These are phyloP conservation scores for Cylindrodendrum hubeiense DNA, from an alignment of 2,329 filamentous ascomycete genomes.

Conservation along the genomic window DNA sequence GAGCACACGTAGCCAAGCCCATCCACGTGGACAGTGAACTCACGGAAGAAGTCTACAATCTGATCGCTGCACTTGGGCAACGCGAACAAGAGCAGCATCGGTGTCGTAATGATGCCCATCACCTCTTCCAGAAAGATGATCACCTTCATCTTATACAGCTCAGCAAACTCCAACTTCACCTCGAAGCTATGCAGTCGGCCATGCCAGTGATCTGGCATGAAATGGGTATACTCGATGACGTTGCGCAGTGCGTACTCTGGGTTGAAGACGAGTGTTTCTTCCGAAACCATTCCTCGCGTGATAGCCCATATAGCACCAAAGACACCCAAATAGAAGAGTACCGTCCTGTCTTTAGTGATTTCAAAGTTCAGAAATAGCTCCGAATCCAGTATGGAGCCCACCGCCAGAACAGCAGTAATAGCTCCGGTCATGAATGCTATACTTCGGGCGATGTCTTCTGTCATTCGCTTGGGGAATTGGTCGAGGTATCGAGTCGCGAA, in stretches of 20 bases:
- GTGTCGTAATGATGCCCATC: constrained; percentile 90
- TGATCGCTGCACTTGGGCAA: constrained; percentile 91
- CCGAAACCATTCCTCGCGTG: constrained; percentile 85
- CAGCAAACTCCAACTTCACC: constrained; percentile 89
- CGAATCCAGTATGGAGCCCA: constrained; percentile 88
- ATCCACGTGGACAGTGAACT: constrained; percentile 97
- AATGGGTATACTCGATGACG: constrained; percentile 94
- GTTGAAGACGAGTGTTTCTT: constrained; percentile 91
- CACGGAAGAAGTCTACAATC: constrained; percentile 96
- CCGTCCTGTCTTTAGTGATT: constrained; percentile 87
- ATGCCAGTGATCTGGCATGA: constrained; percentile 90
- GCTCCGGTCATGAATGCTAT: constrained; percentile 90
- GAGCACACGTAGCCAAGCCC: constrained; percentile 96
- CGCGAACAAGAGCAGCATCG: constrained; percentile 87
- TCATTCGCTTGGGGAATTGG: constrained; percentile 96
- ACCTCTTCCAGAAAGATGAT: constrained; percentile 94
- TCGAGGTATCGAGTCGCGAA: constrained; percentile 94
- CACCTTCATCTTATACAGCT: constrained; percentile 91
- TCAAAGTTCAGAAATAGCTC: constrained; percentile 94
- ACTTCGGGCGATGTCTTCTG: constrained; percentile 85
- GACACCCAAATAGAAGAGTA: constrained; percentile 89
- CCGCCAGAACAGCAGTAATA: constrained; percentile 84
- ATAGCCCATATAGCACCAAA: constrained; percentile 87
- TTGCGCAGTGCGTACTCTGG: constrained; percentile 89
- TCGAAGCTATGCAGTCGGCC: constrained; percentile 93